Evolutionary conservation across 441 rosid species (phyloP), one percentile per base, ranked within the genome.

Genomic region (Dalechampia spathulata): DNA sequence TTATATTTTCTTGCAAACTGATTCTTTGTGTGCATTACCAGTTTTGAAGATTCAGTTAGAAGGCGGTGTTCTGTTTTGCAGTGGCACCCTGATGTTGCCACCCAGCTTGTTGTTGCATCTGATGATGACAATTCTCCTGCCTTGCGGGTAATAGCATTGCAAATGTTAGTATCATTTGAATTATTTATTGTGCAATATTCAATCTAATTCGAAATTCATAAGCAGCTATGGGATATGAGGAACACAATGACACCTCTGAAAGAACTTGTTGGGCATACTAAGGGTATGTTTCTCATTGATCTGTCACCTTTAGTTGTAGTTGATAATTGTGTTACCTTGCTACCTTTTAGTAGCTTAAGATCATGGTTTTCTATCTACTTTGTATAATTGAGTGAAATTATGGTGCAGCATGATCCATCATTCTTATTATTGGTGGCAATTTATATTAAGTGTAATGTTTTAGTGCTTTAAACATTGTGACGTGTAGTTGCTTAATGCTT

Each of bases 181-280:
- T 21, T 14, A 28, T 52, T 22, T 23, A 17, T n/a, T 57, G 16
- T 39, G 27, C 39, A 57, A 30, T 56, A n/a, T n/a, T n/a, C n/a
- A 49, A 27, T 49, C 47, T 49, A 40, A 49, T 56, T 44, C 42
- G 32, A 11, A 34, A n/a, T 56, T 40, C 49, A 40, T 16, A 25
- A 55, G 58, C 88, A 90, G 99, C 96, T 94, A 61, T 90, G 99
- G 99, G 99, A 94, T 72, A 87, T 90, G 97, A 78, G 98, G 66
- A 87, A 94, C 71, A 71, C 69, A 61, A 67, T 94, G 86, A 75
- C 87, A 42, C 99, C 99, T 19, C 85, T 90, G 49, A 80, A 75
- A 69, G 94, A 90, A 77, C 84, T 86, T 76, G 77, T 70, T 57
- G 99, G 99, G 20, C 98, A 90, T 78, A 73, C 87, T 39, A 90